Evolutionary conservation across 192 early-diverging fungal species (phyloP).

Genomic region (Dissophora globulifera): DNA sequence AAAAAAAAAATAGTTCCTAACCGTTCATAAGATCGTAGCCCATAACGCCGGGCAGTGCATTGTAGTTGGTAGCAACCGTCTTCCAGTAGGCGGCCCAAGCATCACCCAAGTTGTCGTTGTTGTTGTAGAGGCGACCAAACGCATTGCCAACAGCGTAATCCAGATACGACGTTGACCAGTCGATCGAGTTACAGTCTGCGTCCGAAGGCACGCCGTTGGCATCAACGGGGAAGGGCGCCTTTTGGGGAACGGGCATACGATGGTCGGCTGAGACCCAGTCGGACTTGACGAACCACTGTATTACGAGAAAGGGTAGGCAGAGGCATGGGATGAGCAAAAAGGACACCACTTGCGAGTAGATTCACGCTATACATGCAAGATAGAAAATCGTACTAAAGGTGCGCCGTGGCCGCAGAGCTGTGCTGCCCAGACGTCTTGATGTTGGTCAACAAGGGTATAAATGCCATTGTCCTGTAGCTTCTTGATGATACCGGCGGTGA

Average conservation of each 20-base stretch:
- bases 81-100: constrained; percentile 69
- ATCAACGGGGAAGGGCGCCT: constrained; percentile 50
- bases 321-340: not conserved
- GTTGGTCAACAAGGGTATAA: constrained; percentile 72
- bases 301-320: not conserved
- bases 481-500: constrained; percentile 61
- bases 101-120: constrained; percentile 64
- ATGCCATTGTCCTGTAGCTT: constrained; percentile 63
- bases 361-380: not conserved
- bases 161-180: constrained; percentile 57
- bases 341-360: too few species aligned
- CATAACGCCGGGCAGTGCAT: constrained; percentile 58
- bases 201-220: constrained; percentile 51
- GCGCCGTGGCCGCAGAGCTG: constrained; percentile 66
- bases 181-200: constrained; percentile 50
- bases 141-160: constrained; percentile 57
- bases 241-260: constrained; percentile 49
- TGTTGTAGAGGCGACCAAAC: constrained; percentile 66
- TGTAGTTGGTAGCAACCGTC: constrained; percentile 60
- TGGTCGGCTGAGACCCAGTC: constrained; percentile 52
- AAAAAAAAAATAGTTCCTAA: not conserved
- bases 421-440: constrained; percentile 67
- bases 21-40: constrained; percentile 74
- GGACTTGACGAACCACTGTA: constrained; percentile 40
- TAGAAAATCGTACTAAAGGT: constrained; percentile 48